A percentile compares a stretch with the other conserved stretches of the same genome.
These are phyloP conservation scores for Rutstroemia sydowiana DNA, from an alignment of 2,329 filamentous ascomycete species.

Conservation along the genomic window DNA sequence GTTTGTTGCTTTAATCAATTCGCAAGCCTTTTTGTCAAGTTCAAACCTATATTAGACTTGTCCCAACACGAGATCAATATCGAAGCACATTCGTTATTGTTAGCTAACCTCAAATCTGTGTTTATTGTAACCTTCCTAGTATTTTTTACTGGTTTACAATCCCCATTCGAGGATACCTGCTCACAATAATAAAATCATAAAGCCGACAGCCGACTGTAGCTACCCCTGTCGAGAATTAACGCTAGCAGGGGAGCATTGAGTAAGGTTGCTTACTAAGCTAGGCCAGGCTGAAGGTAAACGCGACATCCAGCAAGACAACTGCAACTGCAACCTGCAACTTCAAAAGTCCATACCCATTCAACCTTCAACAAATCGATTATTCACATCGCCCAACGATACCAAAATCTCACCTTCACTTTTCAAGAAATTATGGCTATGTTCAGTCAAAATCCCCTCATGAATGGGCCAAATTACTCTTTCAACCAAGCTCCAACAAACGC, in stretches of 20 bases:
- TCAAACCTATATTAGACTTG: no score
- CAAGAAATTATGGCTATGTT: constrained; percentile 55
- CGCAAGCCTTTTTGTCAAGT: no score
- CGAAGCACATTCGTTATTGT: no score
- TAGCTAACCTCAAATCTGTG: no score
- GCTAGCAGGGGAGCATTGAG: constrained; percentile 1
- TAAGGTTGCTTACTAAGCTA: no score
- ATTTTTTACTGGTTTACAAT: no score
- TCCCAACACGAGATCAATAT: no score
- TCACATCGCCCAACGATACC: constrained; percentile 1
- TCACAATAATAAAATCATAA: neutral
- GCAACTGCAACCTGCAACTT: no score
- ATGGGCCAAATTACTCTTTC: constrained; percentile 64
- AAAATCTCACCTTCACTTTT: neutral
- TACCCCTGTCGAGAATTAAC: constrained; percentile 22
- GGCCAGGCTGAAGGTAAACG: constrained; percentile 22
- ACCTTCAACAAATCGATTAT: constrained; percentile 1
- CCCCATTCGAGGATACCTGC: no score
- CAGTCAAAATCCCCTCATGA: constrained; percentile 62
- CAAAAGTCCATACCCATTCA: constrained; percentile 10
- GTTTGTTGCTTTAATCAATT: no score
- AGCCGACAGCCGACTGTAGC: constrained; percentile 6
- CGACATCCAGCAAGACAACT: constrained; percentile 13
- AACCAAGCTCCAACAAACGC: constrained; percentile 50
- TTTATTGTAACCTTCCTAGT: no score